phyloP scores from a whole-genome alignment of 768 basidiomycete genomes.

The Leccinum uliginosum region DNA sequence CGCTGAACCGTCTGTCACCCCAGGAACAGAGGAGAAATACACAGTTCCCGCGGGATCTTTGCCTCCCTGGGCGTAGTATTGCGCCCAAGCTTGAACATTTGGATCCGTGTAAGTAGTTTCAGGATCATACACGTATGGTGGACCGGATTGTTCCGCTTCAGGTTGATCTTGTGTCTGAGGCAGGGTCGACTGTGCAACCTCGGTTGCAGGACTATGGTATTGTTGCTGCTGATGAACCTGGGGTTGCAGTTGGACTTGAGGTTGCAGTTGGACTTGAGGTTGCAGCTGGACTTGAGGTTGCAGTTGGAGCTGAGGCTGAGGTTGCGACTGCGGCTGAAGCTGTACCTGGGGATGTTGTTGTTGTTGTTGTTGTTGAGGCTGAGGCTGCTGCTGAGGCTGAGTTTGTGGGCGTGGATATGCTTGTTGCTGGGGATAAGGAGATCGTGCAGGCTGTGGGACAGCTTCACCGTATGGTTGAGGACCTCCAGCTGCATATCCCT shows the following conservation, averaged over 20 bases:
- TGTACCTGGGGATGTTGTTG: slow-evolving; percentile 11
- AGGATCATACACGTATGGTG: slow-evolving; percentile 59
- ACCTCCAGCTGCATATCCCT: slow-evolving; percentile 17
- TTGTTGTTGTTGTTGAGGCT: slow-evolving; percentile 13
- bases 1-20: slow-evolving; percentile 48
- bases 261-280: slow-evolving; percentile 23
- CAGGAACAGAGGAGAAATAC: slow-evolving; percentile 78
- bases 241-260: slow-evolving; percentile 26
- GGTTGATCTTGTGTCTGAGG: slow-evolving; percentile 14
- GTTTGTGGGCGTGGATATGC: slow-evolving; percentile 32
- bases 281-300: slow-evolving; percentile 38
- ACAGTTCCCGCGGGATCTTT: slow-evolving; percentile 69
- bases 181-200: slow-evolving; percentile 7
- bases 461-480: slow-evolving; percentile 21
- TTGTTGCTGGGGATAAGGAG: slow-evolving; percentile 31
- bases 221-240: slow-evolving; percentile 30
- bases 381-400: slow-evolving; percentile 32
- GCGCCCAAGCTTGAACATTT: slow-evolving; percentile 83
- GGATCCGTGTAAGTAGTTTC: slow-evolving; percentile 66
- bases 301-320: slow-evolving; percentile 24
- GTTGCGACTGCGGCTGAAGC: slow-evolving; percentile 23
- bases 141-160: slow-evolving; percentile 30
- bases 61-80: slow-evolving; percentile 80
- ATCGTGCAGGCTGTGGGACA: slow-evolving; percentile 26
- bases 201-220: slow-evolving; percentile 9